Base-by-base conservation (phyloP, 306 rosid genomes). In the Geum urbanum region DNA sequence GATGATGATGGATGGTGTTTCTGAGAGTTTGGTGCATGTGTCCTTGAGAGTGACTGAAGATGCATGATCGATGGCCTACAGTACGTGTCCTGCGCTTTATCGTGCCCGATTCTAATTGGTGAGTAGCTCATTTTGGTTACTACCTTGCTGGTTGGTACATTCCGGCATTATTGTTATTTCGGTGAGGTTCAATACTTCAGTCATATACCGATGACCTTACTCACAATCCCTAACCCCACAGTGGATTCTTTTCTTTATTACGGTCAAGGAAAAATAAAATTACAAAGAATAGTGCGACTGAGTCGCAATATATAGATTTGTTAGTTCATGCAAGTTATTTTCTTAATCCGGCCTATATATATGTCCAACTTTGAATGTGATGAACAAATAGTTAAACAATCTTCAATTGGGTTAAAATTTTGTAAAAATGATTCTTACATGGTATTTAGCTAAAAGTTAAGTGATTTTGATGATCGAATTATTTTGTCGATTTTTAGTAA, bases 1-100 rank as follows among this genome's bases (percentile, higher is more conserved):
- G 37, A 32, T 1, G 37, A 32, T 32, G 37, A 32, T 32, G 37
- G 37, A 32, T 32, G 37, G 37, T 1, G 3, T 32, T 32, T 32
- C 37, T 32, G 37, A 32, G 37, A 32, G 37, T 32, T 32, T 32
- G 37, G 37, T 32, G 37, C 37, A 50, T 7, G 32, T 16, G 44
- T 66, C 71, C 71, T n/a, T 49, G 9, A 39, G 35, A 69, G 37
- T 53, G 72, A 69, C 13, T 52, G 63, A 69, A 55, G 40, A 5
- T 54, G 35, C 35, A 18, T 20, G 8, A 1, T 50, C 37, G 37
- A 10, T 37, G 37, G n/a, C 72, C 62, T 40, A 20, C 63, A 11
- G 62, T 56, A 7, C 63, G 8, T 53, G 52, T 41, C 41, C 43
- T 47, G 9, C 1, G 3, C 12, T 66, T 74, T 9, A 19, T 55